Percentiles rank a stretch among this genome's conserved stretches.
Evolutionary conservation across 768 basidiomycete genomes (phyloP).

Genomic region (Clitopilus hobsonii): DNA sequence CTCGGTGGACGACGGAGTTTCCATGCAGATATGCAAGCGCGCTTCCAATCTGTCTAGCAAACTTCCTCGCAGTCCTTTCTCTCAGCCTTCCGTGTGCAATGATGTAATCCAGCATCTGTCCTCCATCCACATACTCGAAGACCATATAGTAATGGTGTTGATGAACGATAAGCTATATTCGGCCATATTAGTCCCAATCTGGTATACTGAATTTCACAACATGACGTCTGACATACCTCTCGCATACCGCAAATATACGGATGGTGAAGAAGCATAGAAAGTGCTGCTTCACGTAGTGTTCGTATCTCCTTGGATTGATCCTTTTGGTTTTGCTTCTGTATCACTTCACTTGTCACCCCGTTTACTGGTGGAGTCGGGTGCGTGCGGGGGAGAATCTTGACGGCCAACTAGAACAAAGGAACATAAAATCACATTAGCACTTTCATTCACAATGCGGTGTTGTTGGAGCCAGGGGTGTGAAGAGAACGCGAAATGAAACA

Average conservation of each 20-base stretch:
- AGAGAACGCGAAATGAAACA: constrained; percentile 21
- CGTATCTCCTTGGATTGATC: constrained; percentile 96
- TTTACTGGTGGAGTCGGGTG: constrained; percentile 53
- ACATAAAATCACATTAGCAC: background rate
- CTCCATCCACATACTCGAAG: constrained; percentile 97
- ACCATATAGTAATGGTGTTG: constrained; percentile 99
- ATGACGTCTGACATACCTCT: constrained; percentile 41
- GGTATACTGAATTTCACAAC: too few species aligned
- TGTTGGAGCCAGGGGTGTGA: background rate
- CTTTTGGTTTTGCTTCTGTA: constrained; percentile 75
- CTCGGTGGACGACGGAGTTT: constrained; percentile 96
- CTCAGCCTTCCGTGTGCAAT: constrained; percentile 95
- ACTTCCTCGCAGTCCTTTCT: constrained; percentile 94
- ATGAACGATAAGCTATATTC: constrained; percentile 72
- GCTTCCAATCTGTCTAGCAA: constrained; percentile 94
- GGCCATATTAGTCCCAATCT: background rate
- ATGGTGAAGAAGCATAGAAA: constrained; percentile 94
- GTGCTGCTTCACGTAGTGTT: constrained; percentile 91
- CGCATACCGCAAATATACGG: constrained; percentile 99
- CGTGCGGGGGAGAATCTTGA: constrained; percentile 94
- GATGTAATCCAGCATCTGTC: constrained; percentile 99
- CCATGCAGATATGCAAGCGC: constrained; percentile 96
- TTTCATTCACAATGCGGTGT: background rate
- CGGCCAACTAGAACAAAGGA: constrained; percentile 66
- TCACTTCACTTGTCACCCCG: constrained; percentile 37